Base-by-base conservation (phyloP, 306 rosid species). In the Fragaria vesca region DNA sequence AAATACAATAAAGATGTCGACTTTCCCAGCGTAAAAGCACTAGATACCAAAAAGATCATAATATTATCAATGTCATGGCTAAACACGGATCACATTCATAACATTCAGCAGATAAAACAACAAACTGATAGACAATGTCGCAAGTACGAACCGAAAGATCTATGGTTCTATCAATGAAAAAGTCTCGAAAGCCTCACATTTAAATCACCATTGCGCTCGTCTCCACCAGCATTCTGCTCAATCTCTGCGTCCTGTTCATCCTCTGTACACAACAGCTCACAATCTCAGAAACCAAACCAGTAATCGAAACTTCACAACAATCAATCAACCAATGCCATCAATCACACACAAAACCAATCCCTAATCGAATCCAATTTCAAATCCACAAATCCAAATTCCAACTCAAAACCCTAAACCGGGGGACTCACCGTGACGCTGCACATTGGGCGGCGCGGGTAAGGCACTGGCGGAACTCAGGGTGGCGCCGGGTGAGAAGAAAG, bases 371-470 rank as follows among this genome's bases (percentile, higher is more conserved):
- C 52, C 57, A 63, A 72, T 38, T 34, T 16, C 32, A 48, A 71
- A 45, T 12, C 2, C 24, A 16, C 18, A 24, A 66, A 28, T 5
- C 8, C 45, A 13, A 30, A 57, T 57, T 60, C 0, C 6, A 71
- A 45, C 1, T 1, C 34, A 38, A 83, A 72, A 77, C 82, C 87
- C 78, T 77, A 80, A 51, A 45, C 3, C 3, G 0, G 38, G 38
- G 54, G 69, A 66, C 78, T 34, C n/a, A 89, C 93, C 89, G 58
- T 75, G 85, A 82, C 45, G 79, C 16, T 79, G 81, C 42, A 55
- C 47, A 42, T 30, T 20, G 45, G 86, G 71, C 51, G 57, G 71
- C 51, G 57, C 66, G n/a, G 85, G 50, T 24, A 82, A 68, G 42
- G 82, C 83, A 55, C 57, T 18, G 69, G n/a, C 5, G 46, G 80